Percentiles rank a stretch among this genome's conserved stretches.
Evolutionary conservation across 148 eudicot species (phyloP).

Genomic region (Dianthus caryophyllus): DNA sequence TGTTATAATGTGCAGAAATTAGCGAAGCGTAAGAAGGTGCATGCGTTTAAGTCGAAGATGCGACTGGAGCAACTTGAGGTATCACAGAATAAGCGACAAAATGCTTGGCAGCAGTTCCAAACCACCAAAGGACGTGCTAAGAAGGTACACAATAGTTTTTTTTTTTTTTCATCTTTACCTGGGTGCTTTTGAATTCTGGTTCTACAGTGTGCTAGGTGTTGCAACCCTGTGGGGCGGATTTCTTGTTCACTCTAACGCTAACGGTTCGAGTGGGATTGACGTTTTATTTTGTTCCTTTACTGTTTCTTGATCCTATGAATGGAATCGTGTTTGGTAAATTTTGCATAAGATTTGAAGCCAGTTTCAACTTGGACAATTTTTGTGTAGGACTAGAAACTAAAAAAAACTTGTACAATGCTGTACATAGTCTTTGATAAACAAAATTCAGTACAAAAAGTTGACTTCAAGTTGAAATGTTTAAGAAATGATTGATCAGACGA

Average conservation of each 20-base stretch:
- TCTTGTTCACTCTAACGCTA: not conserved
- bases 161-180: not conserved
- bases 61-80: slow-evolving; percentile 84
- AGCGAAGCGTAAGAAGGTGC: slow-evolving; percentile 87
- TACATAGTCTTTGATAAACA: no score
- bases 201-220: not conserved
- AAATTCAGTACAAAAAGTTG: no score
- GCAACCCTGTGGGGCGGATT: not conserved
- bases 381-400: no score
- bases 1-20: slow-evolving; percentile 56
- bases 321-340: not conserved
- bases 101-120: slow-evolving; percentile 99
- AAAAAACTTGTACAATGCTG: no score
- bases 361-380: no score
- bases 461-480: no score
- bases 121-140: slow-evolving; percentile 79
- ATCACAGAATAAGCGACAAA: slow-evolving; percentile 89
- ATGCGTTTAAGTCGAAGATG: slow-evolving; percentile 90
- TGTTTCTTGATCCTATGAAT: not conserved
- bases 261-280: not conserved
- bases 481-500: no score
- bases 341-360: no score
- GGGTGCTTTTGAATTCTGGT: not conserved
- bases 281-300: not conserved
- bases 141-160: slow-evolving; percentile 44